Conservation (phyloP, 495 filamentous ascomycete genomes). For the Mycothermus thermophilus region DNA sequence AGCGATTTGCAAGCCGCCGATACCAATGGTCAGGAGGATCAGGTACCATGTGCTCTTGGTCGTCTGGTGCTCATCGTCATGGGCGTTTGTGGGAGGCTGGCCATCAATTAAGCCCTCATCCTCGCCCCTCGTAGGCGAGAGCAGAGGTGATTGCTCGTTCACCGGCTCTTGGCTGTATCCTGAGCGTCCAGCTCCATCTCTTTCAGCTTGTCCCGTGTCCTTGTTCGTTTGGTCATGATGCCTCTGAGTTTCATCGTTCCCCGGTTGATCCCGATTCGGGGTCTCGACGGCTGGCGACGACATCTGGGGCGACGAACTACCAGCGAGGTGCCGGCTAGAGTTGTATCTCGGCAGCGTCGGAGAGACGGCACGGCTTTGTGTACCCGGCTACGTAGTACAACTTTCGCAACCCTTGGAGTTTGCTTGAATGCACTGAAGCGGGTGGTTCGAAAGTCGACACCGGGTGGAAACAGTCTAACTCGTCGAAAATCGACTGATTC, state of each 20-base stretch:
- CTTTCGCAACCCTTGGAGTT: too few species aligned
- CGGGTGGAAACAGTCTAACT: too few species aligned
- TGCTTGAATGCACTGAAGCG: too few species aligned
- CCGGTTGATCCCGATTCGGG: conserved; percentile 17
- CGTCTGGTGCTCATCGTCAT: conserved; percentile 33
- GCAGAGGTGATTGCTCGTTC: conserved; percentile 47
- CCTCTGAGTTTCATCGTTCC: conserved; percentile 11
- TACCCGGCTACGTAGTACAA: too few species aligned
- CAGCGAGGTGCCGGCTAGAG: conserved; percentile 1
- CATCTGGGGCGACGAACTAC: conserved; percentile 21
- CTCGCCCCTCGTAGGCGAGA: conserved; percentile 32
- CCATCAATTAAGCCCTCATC: conserved; percentile 27
- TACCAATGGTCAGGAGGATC: conserved; percentile 66
- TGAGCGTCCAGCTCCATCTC: conserved; percentile 5
- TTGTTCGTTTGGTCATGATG: conserved; percentile 4
- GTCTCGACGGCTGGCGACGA: conserved; percentile 22
- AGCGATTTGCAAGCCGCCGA: conserved; percentile 81
- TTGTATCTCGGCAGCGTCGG: too few species aligned
- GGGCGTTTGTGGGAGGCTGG: conserved; percentile 15
- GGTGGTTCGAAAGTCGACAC: too few species aligned
- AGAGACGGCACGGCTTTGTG: too few species aligned
- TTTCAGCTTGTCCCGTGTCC: conserved; percentile 4
- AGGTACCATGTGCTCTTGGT: conserved; percentile 75
- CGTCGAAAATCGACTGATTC: too few species aligned
- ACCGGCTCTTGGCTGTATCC: conserved; percentile 13